Evolutionary conservation across 176 grass and related monocot species (phyloP).

Genomic region (Triticum dicoccoides): DNA sequence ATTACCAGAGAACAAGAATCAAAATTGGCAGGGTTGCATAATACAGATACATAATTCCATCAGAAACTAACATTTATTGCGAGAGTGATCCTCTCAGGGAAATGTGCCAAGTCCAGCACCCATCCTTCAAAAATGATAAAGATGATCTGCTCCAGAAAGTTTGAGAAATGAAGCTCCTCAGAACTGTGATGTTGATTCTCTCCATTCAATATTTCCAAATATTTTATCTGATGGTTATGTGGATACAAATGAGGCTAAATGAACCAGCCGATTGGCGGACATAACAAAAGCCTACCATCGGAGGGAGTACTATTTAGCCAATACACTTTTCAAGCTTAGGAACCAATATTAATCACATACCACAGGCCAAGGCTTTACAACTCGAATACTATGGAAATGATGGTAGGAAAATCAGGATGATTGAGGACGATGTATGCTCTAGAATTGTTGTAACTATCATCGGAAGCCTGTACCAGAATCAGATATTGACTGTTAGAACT

Average conservation of each 20-base stretch:
- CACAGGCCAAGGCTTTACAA: constrained; percentile 73
- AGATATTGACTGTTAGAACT: not conserved
- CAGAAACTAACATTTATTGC: too few relatives aligned
- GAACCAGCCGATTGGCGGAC: not conserved
- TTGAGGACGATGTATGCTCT: constrained; percentile 75
- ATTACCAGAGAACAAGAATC: too few relatives aligned
- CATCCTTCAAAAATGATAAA: too few relatives aligned
- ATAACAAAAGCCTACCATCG: not conserved
- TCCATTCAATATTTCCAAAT: not conserved
- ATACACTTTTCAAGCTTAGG: too few relatives aligned
- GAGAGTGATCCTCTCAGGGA: too few relatives aligned
- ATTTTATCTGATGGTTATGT: not conserved
- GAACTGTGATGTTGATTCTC: not conserved
- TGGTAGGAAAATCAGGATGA: constrained; percentile 75
- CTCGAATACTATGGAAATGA: constrained; percentile 83
- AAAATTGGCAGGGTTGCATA: too few relatives aligned
- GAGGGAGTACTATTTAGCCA: too few relatives aligned
- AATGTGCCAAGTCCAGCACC: too few relatives aligned
- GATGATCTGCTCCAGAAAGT: too few relatives aligned
- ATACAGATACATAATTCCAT: too few relatives aligned
- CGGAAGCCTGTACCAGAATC: constrained; percentile 53
- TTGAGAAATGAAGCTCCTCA: too few relatives aligned
- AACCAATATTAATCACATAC: too few relatives aligned
- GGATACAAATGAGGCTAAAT: not conserved
- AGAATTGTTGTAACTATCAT: constrained; percentile 66